Evolutionary conservation across 2,329 filamentous ascomycete genomes (phyloP).

Genomic region (Alternaria triticimaculans): DNA sequence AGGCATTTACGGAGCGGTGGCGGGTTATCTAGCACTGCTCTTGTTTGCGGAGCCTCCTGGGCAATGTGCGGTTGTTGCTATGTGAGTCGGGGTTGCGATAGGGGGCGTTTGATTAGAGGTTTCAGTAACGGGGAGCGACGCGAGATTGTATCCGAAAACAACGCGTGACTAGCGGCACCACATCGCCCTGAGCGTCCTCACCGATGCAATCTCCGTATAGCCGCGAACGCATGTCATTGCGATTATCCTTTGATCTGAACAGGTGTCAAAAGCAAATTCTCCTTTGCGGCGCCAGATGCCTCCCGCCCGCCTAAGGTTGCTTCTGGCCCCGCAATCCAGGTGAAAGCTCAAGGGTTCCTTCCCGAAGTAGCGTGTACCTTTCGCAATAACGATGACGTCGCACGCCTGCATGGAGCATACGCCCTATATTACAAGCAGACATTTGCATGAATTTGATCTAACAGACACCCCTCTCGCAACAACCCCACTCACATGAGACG

Average conservation of each 20-base stretch:
- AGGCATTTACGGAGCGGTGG: constrained; percentile 15
- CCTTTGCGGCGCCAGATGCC: neutral
- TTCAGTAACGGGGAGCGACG: constrained; percentile 28
- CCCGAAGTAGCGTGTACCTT: constrained; percentile 8
- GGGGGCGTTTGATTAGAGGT: constrained; percentile 37
- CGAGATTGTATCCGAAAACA: constrained; percentile 35
- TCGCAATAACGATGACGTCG: constrained; percentile 17
- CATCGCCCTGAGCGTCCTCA: constrained; percentile 10
- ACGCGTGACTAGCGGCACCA: constrained; percentile 34
- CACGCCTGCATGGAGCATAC: neutral
- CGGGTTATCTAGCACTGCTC: constrained; percentile 9
- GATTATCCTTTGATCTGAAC: neutral
- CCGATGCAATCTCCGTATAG: constrained; percentile 12
- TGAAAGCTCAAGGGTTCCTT: constrained; percentile 7
- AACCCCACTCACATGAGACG: constrained; percentile 24
- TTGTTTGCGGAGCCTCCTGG: constrained; percentile 23
- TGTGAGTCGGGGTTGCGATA: constrained; percentile 16
- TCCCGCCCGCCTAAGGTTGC: constrained; percentile 2
- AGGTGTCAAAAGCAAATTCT: constrained; percentile 10
- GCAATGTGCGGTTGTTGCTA: constrained; percentile 35
- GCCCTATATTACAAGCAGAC: neutral
- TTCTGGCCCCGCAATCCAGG: constrained; percentile 17
- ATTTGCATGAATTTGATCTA: neutral
- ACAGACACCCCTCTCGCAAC: neutral
- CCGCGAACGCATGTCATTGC: constrained; percentile 10